Conservation (phyloP, 2,329 filamentous ascomycete species). For the Colletotrichum gigasporum region DNA sequence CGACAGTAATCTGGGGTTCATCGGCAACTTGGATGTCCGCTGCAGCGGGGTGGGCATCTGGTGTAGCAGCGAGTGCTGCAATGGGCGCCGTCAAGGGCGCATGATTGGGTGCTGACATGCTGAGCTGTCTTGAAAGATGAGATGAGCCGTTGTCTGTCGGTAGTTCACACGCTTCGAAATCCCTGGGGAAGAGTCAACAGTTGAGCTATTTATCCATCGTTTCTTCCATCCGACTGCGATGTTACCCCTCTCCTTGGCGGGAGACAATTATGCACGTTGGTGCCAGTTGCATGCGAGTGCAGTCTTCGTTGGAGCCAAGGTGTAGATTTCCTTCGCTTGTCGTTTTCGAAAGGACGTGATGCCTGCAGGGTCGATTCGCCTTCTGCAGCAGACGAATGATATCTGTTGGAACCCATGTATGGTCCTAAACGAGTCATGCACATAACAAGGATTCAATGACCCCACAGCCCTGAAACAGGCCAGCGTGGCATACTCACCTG, state of each 20-base stretch:
- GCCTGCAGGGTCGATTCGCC: too few relatives aligned
- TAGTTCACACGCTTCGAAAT: not conserved
- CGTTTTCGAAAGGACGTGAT: not conserved
- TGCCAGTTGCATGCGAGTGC: not conserved
- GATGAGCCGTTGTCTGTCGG: not conserved
- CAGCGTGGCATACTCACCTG: too few relatives aligned
- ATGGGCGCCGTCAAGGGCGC: not conserved
- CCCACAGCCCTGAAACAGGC: too few relatives aligned
- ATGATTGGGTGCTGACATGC: not conserved
- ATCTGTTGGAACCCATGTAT: too few relatives aligned
- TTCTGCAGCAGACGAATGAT: too few relatives aligned
- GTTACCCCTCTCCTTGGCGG: not conserved
- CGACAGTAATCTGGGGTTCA: not conserved
- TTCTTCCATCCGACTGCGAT: not conserved
- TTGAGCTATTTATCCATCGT: not conserved
- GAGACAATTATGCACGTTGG: not conserved
- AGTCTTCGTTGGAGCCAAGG: not conserved
- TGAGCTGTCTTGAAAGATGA: not conserved
- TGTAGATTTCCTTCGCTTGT: not conserved
- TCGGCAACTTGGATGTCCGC: not conserved
- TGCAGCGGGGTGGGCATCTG: not conserved
- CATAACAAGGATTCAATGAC: too few relatives aligned
- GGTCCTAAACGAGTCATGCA: too few relatives aligned
- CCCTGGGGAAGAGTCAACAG: not conserved
- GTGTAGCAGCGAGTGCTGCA: not conserved